Evolutionary conservation across 768 basidiomycete genomes (phyloP).

Genomic region (Phanerochaete sordida): DNA sequence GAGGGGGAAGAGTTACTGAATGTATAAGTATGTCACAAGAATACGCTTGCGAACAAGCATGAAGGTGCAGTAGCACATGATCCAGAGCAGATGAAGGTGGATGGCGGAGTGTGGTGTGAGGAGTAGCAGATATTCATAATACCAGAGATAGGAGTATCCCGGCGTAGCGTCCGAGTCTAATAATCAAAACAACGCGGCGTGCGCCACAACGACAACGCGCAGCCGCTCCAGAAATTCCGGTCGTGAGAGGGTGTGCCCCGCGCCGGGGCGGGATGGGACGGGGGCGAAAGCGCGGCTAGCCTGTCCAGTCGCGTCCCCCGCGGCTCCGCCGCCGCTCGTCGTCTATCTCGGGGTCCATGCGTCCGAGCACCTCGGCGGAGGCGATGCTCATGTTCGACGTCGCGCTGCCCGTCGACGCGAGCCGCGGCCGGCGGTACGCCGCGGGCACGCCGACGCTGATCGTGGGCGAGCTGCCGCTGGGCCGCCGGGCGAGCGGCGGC

Average conservation of each 20-base stretch:
- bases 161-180: neutral
- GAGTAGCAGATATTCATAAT: neutral
- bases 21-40: neutral
- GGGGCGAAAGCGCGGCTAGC: neutral
- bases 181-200: neutral
- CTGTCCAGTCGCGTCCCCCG: neutral
- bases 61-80: neutral
- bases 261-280: neutral
- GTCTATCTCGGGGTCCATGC: slow-evolving; percentile 41
- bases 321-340: slow-evolving; percentile 14
- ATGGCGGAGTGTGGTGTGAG: neutral
- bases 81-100: neutral
- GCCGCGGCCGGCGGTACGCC: slow-evolving; percentile 22
- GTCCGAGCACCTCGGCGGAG: slow-evolving; percentile 50
- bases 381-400: slow-evolving; percentile 39
- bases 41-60: neutral
- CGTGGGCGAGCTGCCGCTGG: neutral
- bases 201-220: neutral
- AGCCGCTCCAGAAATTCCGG: neutral
- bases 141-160: neutral
- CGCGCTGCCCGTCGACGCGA: slow-evolving; percentile 30
- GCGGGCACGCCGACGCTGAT: slow-evolving; percentile 11
- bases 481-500: neutral
- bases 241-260: neutral
- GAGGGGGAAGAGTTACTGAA: neutral